Evolutionary conservation across 306 rosid species (phyloP), one percentile per base, ranked within the genome.

Genomic region (Dryas drummondii): DNA sequence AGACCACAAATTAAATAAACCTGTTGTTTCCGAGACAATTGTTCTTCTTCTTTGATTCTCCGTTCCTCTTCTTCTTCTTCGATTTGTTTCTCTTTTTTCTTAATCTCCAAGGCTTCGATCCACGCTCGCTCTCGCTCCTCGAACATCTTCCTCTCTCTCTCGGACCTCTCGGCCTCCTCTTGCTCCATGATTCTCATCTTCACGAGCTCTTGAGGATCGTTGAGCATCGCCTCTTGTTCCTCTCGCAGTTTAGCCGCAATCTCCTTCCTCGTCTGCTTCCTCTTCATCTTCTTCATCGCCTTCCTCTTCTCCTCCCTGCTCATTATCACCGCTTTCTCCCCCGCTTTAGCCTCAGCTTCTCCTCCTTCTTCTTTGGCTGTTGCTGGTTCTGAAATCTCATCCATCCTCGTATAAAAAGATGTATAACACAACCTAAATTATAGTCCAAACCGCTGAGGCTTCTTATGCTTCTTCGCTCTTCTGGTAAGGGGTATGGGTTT

Each of bases 231-330:
- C 66, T 87, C 96, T 54, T 86, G 86, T 75, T 94, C 91, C 77
- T 71, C 75, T 2, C 83, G 86, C 80, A 74, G 85, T 76, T 50
- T 86, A 51, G 65, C 77, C 2, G 98, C 98, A 6, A 66, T 77
- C 70, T 90, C 93, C 79, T 87, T 87, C 79, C 98, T 73, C 1
- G 63, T 44, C 76, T 83, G 88, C 85, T 91, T 90, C 71, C 98
- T 83, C 86, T 86, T 94, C 84, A 82, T 74, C 80, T 86, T 91
- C 92, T 90, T 94, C 79, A 78, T 16, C 45, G 86, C 88, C 78
- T 91, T 94, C 85, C 97, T 85, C 86, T 90, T 94, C 87, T 91
- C 96, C 89, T 87, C 91, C 75, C 98, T 85, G 66, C 77, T 78
- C 85, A 12, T 11, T 12, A 4, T 64, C 17, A 15, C 19, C 26